Percentiles rank a stretch among this genome's conserved stretches.
Conservation (phyloP, 1,139 yeast species). For the Pichia sp. region DNA sequence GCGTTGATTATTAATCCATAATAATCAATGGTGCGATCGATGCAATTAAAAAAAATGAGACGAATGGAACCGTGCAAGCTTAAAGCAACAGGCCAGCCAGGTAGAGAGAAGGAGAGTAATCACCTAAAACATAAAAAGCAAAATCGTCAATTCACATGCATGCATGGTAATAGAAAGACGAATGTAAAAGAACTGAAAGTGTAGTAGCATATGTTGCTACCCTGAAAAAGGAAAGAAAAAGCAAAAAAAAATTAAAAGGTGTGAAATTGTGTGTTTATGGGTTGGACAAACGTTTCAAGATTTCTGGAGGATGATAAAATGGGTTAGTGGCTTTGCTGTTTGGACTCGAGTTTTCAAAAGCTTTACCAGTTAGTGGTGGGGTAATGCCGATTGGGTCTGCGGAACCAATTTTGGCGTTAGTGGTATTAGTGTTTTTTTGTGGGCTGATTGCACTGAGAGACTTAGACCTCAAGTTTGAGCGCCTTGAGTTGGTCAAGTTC, state of each 20-base stretch:
- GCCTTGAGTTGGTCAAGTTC: neutral
- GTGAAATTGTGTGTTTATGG: neutral
- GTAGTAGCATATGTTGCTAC: neutral
- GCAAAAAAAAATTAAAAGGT: neutral
- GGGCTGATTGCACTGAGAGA: constrained; percentile 8
- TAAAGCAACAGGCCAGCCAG: too few species aligned
- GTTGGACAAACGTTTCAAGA: constrained; percentile 20
- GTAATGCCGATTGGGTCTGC: neutral
- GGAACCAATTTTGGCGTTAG: neutral
- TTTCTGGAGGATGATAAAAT: constrained; percentile 27
- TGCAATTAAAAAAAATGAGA: neutral
- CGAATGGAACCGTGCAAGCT: neutral
- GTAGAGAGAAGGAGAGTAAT: neutral
- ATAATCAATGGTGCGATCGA: neutral
- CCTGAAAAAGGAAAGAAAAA: neutral
- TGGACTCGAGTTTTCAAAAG: constrained; percentile 5
- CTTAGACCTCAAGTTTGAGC: constrained; percentile 15
- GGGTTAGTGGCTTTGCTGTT: constrained; percentile 22
- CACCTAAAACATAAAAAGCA: neutral
- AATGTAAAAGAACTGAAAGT: neutral
- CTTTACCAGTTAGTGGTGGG: neutral
- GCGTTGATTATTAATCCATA: neutral
- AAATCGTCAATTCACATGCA: neutral
- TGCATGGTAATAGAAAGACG: neutral
- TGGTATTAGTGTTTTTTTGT: neutral